phyloP scores from a whole-genome alignment of 176 grass and related monocot genomes.

The Aegilops umbellulata region DNA sequence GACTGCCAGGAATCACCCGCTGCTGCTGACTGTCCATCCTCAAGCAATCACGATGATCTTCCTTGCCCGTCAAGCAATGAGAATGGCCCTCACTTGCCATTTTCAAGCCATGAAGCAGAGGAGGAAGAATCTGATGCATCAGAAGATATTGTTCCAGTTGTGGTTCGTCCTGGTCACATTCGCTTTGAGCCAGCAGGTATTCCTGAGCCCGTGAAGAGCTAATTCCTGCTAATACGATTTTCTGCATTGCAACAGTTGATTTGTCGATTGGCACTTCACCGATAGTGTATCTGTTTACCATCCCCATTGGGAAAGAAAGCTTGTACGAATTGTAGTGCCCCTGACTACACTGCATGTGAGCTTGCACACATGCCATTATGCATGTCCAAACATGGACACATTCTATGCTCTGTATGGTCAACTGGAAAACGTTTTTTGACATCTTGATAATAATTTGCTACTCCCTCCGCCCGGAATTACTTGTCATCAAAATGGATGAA shows the following conservation, averaged over 20 bases:
- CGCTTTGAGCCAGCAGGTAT: conserved; percentile 88
- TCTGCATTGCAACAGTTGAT: conserved; percentile 8
- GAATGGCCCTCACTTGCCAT: conserved; percentile 28
- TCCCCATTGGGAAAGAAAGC: conserved; percentile 7
- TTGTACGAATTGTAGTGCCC: background rate
- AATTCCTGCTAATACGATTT: conserved; percentile 10
- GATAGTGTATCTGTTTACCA: background rate
- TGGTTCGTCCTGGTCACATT: conserved; percentile 88
- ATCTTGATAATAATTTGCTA: background rate
- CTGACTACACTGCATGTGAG: background rate
- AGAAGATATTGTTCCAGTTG: conserved; percentile 68
- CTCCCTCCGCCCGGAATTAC: too few relatives aligned
- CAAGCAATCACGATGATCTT: conserved; percentile 32
- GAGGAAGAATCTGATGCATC: conserved; percentile 46
- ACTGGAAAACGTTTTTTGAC: background rate
- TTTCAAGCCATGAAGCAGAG: conserved; percentile 34
- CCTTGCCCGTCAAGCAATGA: conserved; percentile 27
- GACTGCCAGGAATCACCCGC: conserved; percentile 33
- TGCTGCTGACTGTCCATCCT: conserved; percentile 27
- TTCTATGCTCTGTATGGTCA: conserved; percentile 4
- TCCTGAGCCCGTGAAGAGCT: conserved; percentile 12
- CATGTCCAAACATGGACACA: background rate
- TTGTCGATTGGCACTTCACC: background rate
- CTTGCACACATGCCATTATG: background rate
- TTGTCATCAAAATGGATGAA: too few relatives aligned